phyloP scores from a whole-genome alignment of 306 rosid species.

The Vigna unguiculata region DNA sequence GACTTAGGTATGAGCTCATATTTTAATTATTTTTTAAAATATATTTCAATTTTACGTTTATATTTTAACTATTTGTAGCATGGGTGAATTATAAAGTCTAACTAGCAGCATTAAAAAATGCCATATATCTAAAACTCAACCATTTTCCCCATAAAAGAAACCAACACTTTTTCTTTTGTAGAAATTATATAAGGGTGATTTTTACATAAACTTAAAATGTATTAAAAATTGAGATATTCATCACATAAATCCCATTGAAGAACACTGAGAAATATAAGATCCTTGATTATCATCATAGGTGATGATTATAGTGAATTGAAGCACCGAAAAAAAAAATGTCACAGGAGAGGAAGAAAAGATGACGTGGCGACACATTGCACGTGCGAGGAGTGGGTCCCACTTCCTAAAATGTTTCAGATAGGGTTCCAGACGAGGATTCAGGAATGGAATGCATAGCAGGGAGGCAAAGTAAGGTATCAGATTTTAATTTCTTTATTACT shows the following conservation, averaged over 20 bases:
- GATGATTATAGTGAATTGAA: neutral
- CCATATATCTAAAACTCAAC: too few relatives aligned
- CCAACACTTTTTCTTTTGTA: too few relatives aligned
- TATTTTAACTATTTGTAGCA: too few relatives aligned
- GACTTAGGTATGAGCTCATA: too few relatives aligned
- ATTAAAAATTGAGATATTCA: neutral
- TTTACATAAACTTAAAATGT: too few relatives aligned
- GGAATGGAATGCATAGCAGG: neutral
- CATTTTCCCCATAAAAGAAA: too few relatives aligned
- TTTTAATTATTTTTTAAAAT: too few relatives aligned
- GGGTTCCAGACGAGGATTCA: neutral
- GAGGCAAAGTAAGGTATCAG: conserved; percentile 11
- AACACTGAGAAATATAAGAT: neutral
- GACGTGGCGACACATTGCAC: conserved; percentile 1
- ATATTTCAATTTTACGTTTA: too few relatives aligned
- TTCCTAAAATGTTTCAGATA: conserved; percentile 23
- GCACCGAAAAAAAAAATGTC: neutral
- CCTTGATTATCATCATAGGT: neutral
- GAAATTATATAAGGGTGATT: too few relatives aligned
- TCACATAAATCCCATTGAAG: neutral
- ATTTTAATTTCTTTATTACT: neutral
- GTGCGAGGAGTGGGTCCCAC: conserved; percentile 39
- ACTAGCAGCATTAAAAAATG: too few relatives aligned
- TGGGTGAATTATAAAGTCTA: too few relatives aligned
- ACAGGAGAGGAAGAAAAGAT: neutral